Conservation (phyloP, 805 yeast genomes). For the Myxozyma geophila region DNA sequence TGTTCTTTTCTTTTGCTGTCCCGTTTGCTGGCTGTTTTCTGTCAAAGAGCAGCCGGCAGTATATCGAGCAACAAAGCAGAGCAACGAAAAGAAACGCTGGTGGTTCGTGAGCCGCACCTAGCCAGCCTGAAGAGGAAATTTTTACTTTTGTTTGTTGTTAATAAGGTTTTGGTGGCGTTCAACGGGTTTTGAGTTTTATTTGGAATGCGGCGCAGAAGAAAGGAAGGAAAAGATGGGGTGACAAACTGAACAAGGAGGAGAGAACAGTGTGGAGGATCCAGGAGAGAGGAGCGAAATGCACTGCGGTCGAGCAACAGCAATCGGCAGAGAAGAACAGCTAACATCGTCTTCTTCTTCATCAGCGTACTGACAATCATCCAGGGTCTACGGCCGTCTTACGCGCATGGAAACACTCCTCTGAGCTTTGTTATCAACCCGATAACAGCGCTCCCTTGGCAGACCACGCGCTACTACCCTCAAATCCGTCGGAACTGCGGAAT, state of each 20-base stretch:
- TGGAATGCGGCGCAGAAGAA: not conserved
- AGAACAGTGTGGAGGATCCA: not conserved
- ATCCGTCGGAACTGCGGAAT: too few species aligned
- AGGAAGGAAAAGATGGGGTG: not conserved
- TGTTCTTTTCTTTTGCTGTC: slow-evolving; percentile 1
- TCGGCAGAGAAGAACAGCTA: not conserved
- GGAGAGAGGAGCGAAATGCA: not conserved
- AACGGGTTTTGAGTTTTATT: not conserved
- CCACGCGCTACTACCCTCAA: too few species aligned
- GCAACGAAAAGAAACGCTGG: too few species aligned
- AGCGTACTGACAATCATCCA: not conserved
- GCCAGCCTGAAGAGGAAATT: not conserved
- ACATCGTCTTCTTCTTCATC: not conserved
- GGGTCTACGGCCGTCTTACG: slow-evolving; percentile 36
- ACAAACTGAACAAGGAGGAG: not conserved
- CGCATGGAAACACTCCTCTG: slow-evolving; percentile 35
- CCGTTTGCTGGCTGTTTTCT: not conserved
- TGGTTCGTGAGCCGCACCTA: too few species aligned
- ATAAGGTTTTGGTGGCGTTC: slow-evolving; percentile 4
- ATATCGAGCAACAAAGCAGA: too few species aligned
- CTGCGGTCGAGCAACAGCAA: not conserved
- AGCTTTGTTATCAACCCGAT: not conserved
- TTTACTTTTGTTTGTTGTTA: not conserved
- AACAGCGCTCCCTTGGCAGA: not conserved
- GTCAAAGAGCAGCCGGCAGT: too few species aligned